A percentile compares a stretch with the other conserved stretches of the same genome.
phyloP scores from a whole-genome alignment of 2,329 filamentous ascomycete species.

The Trichoderma sp. region DNA sequence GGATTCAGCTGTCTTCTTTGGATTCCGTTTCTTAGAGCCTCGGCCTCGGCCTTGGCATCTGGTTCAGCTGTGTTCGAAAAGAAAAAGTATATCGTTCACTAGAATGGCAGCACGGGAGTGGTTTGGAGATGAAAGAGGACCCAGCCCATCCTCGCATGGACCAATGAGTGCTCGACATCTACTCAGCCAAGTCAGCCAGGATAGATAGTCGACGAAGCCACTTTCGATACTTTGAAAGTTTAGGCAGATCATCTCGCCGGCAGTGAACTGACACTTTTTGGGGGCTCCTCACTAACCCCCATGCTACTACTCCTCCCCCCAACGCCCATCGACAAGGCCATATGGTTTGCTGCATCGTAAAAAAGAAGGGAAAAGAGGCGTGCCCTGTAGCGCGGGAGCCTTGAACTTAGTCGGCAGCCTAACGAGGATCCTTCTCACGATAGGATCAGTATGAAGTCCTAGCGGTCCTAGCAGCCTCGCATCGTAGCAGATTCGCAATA shows the following conservation, averaged over 20 bases:
- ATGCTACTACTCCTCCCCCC: not conserved
- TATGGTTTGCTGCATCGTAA: constrained; percentile 5
- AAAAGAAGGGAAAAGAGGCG: not conserved
- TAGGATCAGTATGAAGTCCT: not conserved
- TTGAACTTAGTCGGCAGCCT: not conserved
- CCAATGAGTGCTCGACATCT: not conserved
- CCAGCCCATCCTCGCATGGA: not conserved
- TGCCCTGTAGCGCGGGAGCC: not conserved
- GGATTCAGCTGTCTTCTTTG: not conserved
- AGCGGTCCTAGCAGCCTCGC: not conserved
- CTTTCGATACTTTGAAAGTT: not conserved
- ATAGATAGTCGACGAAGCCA: not conserved
- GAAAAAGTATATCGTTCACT: not conserved
- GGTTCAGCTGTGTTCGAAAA: not conserved
- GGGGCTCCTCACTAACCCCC: not conserved
- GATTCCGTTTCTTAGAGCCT: not conserved
- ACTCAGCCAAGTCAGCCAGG: not conserved
- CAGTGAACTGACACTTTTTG: not conserved
- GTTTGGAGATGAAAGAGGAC: not conserved
- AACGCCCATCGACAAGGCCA: not conserved
- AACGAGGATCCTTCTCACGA: not conserved
- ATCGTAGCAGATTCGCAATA: not conserved
- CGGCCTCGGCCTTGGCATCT: not conserved
- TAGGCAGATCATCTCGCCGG: constrained; percentile 1
- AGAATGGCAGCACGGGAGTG: not conserved